Evolutionary conservation across 768 basidiomycete species (phyloP).

Genomic region (Kwoniella heveanensis): DNA sequence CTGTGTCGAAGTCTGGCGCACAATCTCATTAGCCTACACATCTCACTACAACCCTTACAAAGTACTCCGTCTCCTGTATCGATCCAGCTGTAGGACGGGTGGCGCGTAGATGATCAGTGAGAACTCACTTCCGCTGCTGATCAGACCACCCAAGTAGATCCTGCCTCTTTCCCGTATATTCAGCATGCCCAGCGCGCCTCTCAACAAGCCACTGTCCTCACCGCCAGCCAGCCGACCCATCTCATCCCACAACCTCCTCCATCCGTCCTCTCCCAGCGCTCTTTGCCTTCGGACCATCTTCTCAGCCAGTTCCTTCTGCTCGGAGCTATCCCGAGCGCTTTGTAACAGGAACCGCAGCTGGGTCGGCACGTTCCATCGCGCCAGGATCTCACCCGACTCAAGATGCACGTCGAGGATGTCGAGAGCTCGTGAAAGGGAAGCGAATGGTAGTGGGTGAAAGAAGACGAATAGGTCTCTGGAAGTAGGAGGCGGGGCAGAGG

Average conservation of each 20-base stretch:
- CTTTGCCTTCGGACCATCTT: slow-evolving; percentile 64
- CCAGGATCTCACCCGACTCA: slow-evolving; percentile 87
- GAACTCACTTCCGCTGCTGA: slow-evolving; percentile 83
- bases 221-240: slow-evolving; percentile 75
- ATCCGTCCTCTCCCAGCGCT: slow-evolving; percentile 60
- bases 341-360: slow-evolving; percentile 89
- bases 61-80: too few species aligned
- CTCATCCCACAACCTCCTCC: slow-evolving; percentile 85
- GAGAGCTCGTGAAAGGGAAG: slow-evolving; percentile 75
- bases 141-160: slow-evolving; percentile 83
- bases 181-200: slow-evolving; percentile 79
- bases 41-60: too few species aligned
- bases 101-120: too few species aligned
- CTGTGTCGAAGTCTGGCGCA: slow-evolving; percentile 51
- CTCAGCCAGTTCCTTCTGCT: slow-evolving; percentile 83
- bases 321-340: slow-evolving; percentile 65
- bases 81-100: too few species aligned
- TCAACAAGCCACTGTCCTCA: slow-evolving; percentile 64
- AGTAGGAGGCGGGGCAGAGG: slow-evolving; percentile 60
- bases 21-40: too few species aligned
- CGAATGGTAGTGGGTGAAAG: slow-evolving; percentile 74
- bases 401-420: slow-evolving; percentile 93
- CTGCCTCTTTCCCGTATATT: slow-evolving; percentile 69
- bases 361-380: slow-evolving; percentile 80
- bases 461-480: slow-evolving; percentile 75